Conservation (phyloP, 495 filamentous ascomycete genomes). For the Penicillium odoratum region DNA sequence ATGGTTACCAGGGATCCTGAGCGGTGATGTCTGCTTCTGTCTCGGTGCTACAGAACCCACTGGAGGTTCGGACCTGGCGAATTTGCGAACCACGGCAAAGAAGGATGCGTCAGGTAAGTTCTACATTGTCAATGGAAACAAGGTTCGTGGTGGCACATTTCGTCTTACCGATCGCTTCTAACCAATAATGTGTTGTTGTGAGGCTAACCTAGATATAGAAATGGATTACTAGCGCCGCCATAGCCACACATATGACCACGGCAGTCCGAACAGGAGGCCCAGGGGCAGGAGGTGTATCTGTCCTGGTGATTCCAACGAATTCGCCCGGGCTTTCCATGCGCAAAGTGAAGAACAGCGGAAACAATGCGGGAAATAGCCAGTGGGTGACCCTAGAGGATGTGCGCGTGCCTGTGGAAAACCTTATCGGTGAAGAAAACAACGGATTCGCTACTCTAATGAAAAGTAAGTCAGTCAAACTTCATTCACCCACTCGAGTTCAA, state of each 20-base stretch:
- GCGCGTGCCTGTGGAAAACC: neutral
- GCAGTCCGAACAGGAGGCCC: slow-evolving; percentile 50
- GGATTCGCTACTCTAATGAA: slow-evolving; percentile 47
- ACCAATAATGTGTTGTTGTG: no score
- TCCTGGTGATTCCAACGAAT: slow-evolving; percentile 47
- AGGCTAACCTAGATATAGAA: no score
- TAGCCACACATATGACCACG: slow-evolving; percentile 47
- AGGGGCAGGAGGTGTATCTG: slow-evolving; percentile 40
- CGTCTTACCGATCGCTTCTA: no score
- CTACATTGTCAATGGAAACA: slow-evolving; percentile 51
- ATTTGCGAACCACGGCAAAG: slow-evolving; percentile 47
- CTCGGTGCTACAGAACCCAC: slow-evolving; percentile 52
- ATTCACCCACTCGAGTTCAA: no score
- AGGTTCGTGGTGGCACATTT: no score
- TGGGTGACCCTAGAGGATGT: neutral
- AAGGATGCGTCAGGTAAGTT: slow-evolving; percentile 31
- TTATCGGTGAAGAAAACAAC: slow-evolving; percentile 21
- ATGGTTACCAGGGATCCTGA: slow-evolving; percentile 45
- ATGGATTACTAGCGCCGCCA: slow-evolving; percentile 53
- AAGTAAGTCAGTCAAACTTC: slow-evolving; percentile 13
- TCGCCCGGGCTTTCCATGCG: slow-evolving; percentile 51
- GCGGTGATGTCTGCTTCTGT: slow-evolving; percentile 43
- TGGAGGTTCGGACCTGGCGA: slow-evolving; percentile 48
- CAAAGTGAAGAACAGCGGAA: slow-evolving; percentile 63
- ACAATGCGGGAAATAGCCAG: no score